Evolutionary conservation across 495 filamentous ascomycete species (phyloP).

Genomic region (Apodospora peruviana): DNA sequence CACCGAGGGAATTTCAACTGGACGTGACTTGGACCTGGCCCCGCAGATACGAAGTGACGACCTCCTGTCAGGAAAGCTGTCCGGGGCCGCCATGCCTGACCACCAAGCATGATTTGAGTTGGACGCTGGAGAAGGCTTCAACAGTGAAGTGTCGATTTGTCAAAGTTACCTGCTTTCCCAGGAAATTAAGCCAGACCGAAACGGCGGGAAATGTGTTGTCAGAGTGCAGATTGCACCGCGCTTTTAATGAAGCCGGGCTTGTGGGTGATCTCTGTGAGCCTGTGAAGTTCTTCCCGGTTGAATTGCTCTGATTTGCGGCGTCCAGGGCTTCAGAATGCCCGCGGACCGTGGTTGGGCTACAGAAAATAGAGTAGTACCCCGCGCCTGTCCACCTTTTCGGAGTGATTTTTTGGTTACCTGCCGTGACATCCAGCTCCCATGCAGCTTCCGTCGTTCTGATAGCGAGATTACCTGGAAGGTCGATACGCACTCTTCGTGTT

Average conservation of each 20-base stretch:
- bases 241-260: constrained; percentile 8
- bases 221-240: neutral
- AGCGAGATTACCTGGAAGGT: too few relatives aligned
- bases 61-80: neutral
- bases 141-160: neutral
- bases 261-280: constrained; percentile 8
- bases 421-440: too few relatives aligned
- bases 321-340: too few relatives aligned
- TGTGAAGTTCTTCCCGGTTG: constrained; percentile 15
- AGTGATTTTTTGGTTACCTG: too few relatives aligned
- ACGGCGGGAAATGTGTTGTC: neutral
- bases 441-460: too few relatives aligned
- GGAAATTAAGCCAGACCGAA: neutral
- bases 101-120: too few relatives aligned
- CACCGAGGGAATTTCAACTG: neutral
- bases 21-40: constrained; percentile 1
- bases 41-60: constrained; percentile 7
- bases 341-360: constrained; percentile 1
- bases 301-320: constrained; percentile 19
- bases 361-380: constrained; percentile 2
- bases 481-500: too few relatives aligned
- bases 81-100: neutral
- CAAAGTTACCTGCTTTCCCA: neutral
- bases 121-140: too few relatives aligned
- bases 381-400: neutral